phyloP scores from a whole-genome alignment of 2,329 filamentous ascomycete genomes.

The Reticulascus tulasneorum region DNA sequence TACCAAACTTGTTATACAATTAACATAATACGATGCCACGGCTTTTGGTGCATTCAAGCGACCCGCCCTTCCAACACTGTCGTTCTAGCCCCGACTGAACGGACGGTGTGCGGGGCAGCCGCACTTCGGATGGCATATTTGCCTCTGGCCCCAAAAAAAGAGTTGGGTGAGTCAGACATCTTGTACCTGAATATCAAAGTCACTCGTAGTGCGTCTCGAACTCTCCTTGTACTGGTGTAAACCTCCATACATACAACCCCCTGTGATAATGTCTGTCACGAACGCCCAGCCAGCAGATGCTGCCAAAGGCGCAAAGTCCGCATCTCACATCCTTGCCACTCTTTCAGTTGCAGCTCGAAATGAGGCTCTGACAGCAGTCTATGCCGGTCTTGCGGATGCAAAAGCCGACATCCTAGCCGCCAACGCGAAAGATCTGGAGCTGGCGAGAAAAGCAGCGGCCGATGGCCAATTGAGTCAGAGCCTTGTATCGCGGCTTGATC shows the following conservation, averaged over 20 bases:
- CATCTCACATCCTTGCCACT: constrained; percentile 79
- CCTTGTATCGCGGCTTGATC: constrained; percentile 81
- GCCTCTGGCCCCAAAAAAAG: no score
- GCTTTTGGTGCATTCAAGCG: no score
- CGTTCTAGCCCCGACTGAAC: no score
- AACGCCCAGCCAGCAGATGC: constrained; percentile 76
- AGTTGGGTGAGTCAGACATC: no score
- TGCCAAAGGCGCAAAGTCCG: constrained; percentile 72
- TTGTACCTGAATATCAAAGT: no score
- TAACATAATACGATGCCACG: no score
- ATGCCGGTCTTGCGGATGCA: constrained; percentile 66
- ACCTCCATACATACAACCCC: constrained; percentile 36
- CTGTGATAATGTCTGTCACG: constrained; percentile 75
- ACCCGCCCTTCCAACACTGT: no score
- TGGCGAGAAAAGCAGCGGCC: constrained; percentile 68
- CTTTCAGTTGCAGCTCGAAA: constrained; percentile 75
- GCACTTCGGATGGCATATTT: no score
- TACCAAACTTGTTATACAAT: no score
- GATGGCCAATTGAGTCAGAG: constrained; percentile 75
- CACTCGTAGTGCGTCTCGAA: no score
- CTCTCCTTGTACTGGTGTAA: no score
- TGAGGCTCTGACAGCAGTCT: constrained; percentile 76
- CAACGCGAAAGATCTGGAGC: constrained; percentile 77
- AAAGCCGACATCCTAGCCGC: constrained; percentile 78
- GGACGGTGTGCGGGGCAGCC: no score